A percentile compares a stretch with the other conserved stretches of the same genome.
phyloP scores from a whole-genome alignment of 805 yeast genomes.

The Lipomyces kockii region DNA sequence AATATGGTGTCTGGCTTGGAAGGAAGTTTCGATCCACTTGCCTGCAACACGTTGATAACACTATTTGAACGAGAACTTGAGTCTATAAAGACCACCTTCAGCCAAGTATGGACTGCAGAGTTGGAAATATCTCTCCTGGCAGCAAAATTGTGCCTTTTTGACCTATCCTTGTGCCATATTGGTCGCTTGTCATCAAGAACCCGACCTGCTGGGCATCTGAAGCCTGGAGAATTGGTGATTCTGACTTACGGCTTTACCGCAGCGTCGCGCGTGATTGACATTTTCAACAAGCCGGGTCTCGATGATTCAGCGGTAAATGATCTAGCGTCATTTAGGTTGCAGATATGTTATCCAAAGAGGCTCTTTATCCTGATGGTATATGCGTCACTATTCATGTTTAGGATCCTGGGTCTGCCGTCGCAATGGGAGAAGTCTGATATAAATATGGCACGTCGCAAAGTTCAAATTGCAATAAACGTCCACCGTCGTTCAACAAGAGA shows the following conservation, averaged over 20 bases:
- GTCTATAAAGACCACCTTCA: neutral
- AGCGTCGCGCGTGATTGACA: constrained; percentile 2
- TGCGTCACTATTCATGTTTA: neutral
- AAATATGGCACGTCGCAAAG: neutral
- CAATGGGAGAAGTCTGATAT: constrained; percentile 1
- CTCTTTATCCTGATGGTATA: neutral
- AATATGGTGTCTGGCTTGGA: constrained; percentile 4
- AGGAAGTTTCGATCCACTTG: constrained; percentile 8
- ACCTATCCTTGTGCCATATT: neutral
- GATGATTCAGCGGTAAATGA: neutral
- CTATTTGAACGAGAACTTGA: constrained; percentile 9
- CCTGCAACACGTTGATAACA: neutral
- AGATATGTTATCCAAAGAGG: constrained; percentile 5
- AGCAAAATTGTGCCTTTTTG: neutral
- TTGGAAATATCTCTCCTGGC: constrained; percentile 12
- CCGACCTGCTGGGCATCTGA: neutral
- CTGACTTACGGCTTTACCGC: constrained; percentile 1
- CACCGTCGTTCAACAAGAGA: constrained; percentile 1
- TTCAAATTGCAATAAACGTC: constrained; percentile 8
- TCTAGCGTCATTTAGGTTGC: neutral
- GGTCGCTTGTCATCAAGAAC: neutral
- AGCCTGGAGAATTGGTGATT: constrained; percentile 3
- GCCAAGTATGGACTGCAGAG: neutral
- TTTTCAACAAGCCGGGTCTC: neutral
- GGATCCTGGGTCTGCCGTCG: constrained; percentile 4